Evolutionary conservation across 306 rosid species (phyloP), one percentile per base, ranked within the genome.

Genomic region (Sphenostylis stenocarpa): DNA sequence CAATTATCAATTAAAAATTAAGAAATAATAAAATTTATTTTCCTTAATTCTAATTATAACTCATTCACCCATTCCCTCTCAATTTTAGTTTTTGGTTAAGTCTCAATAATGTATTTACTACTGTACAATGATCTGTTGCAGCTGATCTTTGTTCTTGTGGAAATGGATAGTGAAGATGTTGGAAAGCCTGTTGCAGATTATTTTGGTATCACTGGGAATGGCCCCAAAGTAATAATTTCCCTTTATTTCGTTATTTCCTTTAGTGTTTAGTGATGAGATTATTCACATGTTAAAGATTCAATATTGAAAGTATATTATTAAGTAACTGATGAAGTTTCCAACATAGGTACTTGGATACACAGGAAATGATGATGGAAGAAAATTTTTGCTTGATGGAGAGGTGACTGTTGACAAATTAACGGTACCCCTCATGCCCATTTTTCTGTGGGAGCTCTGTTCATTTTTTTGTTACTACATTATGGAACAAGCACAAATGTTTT

Each of bases 161-260:
- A 92, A 84, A 72, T 79, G 81, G 98, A 92, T 85, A 85, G 87
- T 41, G 96, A 91, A 85, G 99, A 95, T 66, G 91, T 84, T 34
- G 99, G 99, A 80, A 89, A 85, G 89, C 99, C 97, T 62, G 96
- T 95, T 73, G 91, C 97, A 67, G 97, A 89, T 19, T 92, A 85
- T 84, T 95, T 95, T 85, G 99, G 99, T 68, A 72, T 95, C 80
- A 71, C 84, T 15, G 86, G 96, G 43, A 87, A 81, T 84, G 83
- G 71, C 84, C 96, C 99, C 69, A 85, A 88, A 85, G 99, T 92
- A 88, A 76, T 70, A 17, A 43, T 82, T 73, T 76, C 84, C 72
- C 76, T 38, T 44, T 11, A 12, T 39, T 33, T 56, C 28, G 38
- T 60, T n/a, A 66, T 55, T 58, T 58, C 15, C 41, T 81, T 44